A percentile compares a stretch with the other conserved stretches of the same genome.
Evolutionary conservation across 2,329 filamentous ascomycete species (phyloP).

Genomic region (Sporothrix inflata): DNA sequence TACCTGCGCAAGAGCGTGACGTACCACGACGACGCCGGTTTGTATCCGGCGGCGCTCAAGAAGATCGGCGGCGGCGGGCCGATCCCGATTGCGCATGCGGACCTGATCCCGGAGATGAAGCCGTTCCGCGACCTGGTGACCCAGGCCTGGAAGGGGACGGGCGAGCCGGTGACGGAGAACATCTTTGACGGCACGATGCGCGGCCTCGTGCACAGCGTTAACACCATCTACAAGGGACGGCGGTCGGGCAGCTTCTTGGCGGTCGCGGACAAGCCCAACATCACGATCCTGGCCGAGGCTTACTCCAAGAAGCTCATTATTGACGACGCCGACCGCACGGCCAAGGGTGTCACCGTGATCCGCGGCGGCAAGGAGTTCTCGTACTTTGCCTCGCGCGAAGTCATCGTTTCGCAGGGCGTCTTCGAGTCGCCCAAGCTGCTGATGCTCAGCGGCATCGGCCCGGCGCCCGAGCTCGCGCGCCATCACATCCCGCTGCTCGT

Average conservation of each 20-base stretch:
- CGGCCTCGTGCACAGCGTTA: conserved; percentile 57
- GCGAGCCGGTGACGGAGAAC: conserved; percentile 54
- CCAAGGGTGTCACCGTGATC: conserved; percentile 54
- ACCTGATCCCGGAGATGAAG: conserved; percentile 55
- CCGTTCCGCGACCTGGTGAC: conserved; percentile 55
- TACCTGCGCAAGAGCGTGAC: conserved; percentile 61
- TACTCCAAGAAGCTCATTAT: conserved; percentile 56
- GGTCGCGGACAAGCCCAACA: conserved; percentile 57
- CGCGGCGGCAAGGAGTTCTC: conserved; percentile 46
- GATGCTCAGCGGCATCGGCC: conserved; percentile 67
- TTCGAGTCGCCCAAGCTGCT: conserved; percentile 69
- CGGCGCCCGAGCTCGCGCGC: conserved; percentile 53
- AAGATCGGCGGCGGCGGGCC: conserved; percentile 59
- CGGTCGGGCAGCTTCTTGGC: conserved; percentile 57
- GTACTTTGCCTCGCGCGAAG: conserved; percentile 52
- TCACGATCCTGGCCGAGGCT: conserved; percentile 53
- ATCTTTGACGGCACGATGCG: conserved; percentile 59
- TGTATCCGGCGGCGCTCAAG: conserved; percentile 50
- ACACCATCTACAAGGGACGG: conserved; percentile 60
- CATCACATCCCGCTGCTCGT: conserved; percentile 58
- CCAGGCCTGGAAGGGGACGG: conserved; percentile 58
- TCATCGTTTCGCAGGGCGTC: conserved; percentile 55
- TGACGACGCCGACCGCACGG: conserved; percentile 43
- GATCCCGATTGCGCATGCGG: conserved; percentile 57
- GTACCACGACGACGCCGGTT: conserved; percentile 59